Percentiles rank a stretch among this genome's conserved stretches.
Conservation (phyloP, 176 grass and related monocot species). For the Rhipidocladum racemiflorum region DNA sequence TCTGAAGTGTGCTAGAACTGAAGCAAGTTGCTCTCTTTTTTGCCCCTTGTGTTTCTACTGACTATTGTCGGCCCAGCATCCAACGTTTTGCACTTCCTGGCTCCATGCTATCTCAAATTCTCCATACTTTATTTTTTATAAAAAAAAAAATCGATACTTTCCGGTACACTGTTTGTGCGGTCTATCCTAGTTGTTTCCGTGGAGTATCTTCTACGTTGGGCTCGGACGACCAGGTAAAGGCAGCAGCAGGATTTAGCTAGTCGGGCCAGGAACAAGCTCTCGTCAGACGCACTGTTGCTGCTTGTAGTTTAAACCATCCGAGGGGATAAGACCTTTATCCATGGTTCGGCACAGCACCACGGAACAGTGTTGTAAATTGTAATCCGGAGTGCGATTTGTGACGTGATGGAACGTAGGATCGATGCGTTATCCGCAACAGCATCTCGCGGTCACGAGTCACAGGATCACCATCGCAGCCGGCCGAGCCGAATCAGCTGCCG, state of each 20-base stretch:
- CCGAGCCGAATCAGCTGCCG: background rate
- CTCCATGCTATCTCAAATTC: background rate
- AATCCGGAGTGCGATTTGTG: background rate
- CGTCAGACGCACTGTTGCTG: constrained; percentile 3
- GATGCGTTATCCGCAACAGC: background rate
- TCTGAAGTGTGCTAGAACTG: background rate
- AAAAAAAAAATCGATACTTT: no score
- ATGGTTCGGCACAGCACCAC: constrained; percentile 11
- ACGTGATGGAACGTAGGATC: background rate
- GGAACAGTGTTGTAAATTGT: background rate
- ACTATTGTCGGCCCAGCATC: background rate
- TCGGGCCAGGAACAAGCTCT: background rate
- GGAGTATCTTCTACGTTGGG: background rate
- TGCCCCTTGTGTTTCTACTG: background rate
- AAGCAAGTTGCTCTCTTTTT: background rate
- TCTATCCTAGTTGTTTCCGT: background rate
- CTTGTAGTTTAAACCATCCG: background rate
- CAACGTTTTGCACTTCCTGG: background rate
- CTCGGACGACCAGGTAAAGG: background rate
- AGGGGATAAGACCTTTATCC: constrained; percentile 5
- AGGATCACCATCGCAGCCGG: background rate
- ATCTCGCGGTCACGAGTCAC: background rate
- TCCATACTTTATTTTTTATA: no score
- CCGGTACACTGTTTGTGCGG: background rate
- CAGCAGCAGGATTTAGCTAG: background rate